Evolutionary conservation across 1,284 basidiomycete species (phyloP).

Genomic region (Ganoderma leucocontextum): DNA sequence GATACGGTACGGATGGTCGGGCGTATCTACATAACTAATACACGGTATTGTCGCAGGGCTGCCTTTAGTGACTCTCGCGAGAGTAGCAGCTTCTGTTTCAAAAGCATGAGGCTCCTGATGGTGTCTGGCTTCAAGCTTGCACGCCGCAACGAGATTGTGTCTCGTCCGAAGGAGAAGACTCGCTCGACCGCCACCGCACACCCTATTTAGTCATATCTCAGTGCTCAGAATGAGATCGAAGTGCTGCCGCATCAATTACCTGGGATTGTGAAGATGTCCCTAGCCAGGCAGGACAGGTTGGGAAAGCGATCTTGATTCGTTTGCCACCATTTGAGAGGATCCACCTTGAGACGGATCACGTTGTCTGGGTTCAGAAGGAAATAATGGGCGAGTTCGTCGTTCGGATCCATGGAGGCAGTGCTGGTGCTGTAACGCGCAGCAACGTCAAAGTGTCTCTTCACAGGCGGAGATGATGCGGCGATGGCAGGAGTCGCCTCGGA

Average conservation of each 20-base stretch:
- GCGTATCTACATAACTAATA: too few species aligned
- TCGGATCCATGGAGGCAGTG: background rate
- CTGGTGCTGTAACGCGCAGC: background rate
- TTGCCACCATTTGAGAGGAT: conserved; percentile 9
- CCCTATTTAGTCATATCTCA: conserved; percentile 4
- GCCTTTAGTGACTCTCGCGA: too few species aligned
- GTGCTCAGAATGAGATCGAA: background rate
- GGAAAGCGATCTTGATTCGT: conserved; percentile 1
- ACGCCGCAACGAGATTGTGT: conserved; percentile 17
- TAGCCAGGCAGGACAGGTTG: conserved; percentile 1
- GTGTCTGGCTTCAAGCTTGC: conserved; percentile 22
- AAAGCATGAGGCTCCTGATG: conserved; percentile 18
- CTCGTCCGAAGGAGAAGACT: conserved; percentile 10
- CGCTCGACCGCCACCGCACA: conserved; percentile 24
- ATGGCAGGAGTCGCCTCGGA: background rate
- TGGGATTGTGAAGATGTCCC: conserved; percentile 11
- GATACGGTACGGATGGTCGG: too few species aligned
- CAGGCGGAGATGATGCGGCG: too few species aligned
- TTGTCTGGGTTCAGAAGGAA: background rate
- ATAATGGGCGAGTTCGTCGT: conserved; percentile 2
- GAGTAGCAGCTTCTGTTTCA: conserved; percentile 7
- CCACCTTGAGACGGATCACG: background rate
- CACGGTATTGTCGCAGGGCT: too few species aligned
- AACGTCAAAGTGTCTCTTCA: background rate
- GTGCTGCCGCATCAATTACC: background rate